These are phyloP conservation scores for Blepharisma japonicum DNA, from an alignment of 73 alveolate species.

Conservation along the genomic window DNA sequence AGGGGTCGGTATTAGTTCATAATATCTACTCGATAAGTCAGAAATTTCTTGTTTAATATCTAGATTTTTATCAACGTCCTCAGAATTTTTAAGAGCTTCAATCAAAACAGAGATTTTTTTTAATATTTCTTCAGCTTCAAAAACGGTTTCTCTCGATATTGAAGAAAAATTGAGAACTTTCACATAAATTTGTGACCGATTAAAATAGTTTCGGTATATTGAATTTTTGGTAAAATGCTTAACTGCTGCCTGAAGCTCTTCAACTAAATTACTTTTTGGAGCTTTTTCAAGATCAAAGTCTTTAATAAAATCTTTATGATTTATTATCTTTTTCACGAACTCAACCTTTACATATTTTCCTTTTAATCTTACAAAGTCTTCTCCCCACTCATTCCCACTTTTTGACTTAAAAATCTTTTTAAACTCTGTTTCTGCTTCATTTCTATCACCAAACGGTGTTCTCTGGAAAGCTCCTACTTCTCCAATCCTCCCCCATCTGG, in stretches of 20 bases:
- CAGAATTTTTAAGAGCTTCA: constrained; percentile 29
- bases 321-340: constrained; percentile 31
- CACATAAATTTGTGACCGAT: constrained; percentile 67
- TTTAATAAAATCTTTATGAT: constrained; percentile 39
- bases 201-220: constrained; percentile 51
- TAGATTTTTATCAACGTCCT: constrained; percentile 53
- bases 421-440: constrained; percentile 85
- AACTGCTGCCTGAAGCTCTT: not conserved
- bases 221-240: constrained; percentile 29
- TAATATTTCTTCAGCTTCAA: constrained; percentile 70
- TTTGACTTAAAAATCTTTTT: constrained; percentile 76
- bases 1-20: constrained; percentile 83
- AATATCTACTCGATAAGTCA: constrained; percentile 77
- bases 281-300: constrained; percentile 32
- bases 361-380: constrained; percentile 39
- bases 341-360: constrained; percentile 42
- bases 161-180: constrained; percentile 69
- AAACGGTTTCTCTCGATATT: constrained; percentile 54
- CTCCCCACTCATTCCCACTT: constrained; percentile 88
- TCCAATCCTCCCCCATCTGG: constrained; percentile 98
- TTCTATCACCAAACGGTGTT: constrained; percentile 81
- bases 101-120: constrained; percentile 56
- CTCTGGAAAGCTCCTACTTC: constrained; percentile 93
- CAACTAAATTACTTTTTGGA: constrained; percentile 12
- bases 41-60: constrained; percentile 71